A percentile compares a stretch with the other conserved stretches of the same genome.
phyloP scores from a whole-genome alignment of 75 land plant species.

The Picea sitchensis region DNA sequence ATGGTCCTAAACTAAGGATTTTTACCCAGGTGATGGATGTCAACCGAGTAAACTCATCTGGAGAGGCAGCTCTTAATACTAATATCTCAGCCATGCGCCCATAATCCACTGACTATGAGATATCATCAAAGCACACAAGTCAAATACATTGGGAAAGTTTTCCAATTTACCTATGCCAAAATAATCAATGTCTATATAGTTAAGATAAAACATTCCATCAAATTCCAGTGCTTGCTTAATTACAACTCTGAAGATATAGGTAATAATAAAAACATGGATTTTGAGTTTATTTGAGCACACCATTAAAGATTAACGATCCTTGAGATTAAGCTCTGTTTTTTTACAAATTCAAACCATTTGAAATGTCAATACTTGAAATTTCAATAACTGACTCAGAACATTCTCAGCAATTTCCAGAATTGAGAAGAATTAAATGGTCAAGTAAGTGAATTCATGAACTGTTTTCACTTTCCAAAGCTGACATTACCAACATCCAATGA shows the following conservation, averaged over 20 bases:
- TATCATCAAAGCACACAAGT: slow-evolving; percentile 1
- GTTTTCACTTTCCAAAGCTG: too few species aligned
- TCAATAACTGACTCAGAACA: too few species aligned
- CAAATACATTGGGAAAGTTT: not conserved
- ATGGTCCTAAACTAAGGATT: not conserved
- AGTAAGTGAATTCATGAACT: too few species aligned
- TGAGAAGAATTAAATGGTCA: too few species aligned
- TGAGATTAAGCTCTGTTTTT: not conserved
- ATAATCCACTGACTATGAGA: slow-evolving; percentile 95
- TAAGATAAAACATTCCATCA: not conserved
- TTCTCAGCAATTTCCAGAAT: too few species aligned
- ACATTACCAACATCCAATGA: too few species aligned
- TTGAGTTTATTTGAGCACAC: not conserved
- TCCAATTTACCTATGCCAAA: not conserved
- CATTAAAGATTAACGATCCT: not conserved
- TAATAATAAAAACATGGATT: not conserved
- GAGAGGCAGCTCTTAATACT: slow-evolving; percentile 83
- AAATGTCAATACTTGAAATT: too few species aligned
- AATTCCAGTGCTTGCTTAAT: not conserved
- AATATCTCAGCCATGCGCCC: slow-evolving; percentile 99
- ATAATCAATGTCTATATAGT: not conserved
- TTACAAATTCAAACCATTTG: too few species aligned
- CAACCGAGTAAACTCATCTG: slow-evolving; percentile 92
- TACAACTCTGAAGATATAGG: slow-evolving; percentile 8
- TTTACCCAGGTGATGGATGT: slow-evolving; percentile 98